Evolutionary conservation across 2,329 filamentous ascomycete species (phyloP).

Genomic region (Fusarium multiceps): DNA sequence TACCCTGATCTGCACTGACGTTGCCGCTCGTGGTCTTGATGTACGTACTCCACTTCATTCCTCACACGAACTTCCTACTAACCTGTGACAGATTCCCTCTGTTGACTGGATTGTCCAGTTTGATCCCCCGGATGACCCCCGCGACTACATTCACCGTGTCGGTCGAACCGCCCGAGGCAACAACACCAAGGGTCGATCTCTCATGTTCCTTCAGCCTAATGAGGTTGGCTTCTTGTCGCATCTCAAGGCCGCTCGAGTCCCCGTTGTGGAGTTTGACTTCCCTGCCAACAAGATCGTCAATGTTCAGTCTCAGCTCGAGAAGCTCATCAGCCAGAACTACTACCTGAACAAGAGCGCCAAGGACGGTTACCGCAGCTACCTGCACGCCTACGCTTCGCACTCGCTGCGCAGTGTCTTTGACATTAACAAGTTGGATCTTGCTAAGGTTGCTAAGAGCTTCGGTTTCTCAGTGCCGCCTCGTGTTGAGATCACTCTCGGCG

Average conservation of each 20-base stretch:
- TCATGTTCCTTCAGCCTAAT: slow-evolving; percentile 92
- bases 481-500: slow-evolving; percentile 85
- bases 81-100: slow-evolving; percentile 74
- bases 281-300: slow-evolving; percentile 92
- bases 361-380: slow-evolving; percentile 86
- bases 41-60: slow-evolving; percentile 56
- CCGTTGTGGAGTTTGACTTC: slow-evolving; percentile 96
- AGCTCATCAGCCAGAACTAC: slow-evolving; percentile 94
- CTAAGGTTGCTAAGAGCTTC: slow-evolving; percentile 86
- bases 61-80: slow-evolving; percentile 4
- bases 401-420: slow-evolving; percentile 72
- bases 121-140: slow-evolving; percentile 90
- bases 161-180: slow-evolving; percentile 91
- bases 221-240: slow-evolving; percentile 94
- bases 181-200: slow-evolving; percentile 83
- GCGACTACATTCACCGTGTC: slow-evolving; percentile 95
- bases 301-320: slow-evolving; percentile 90
- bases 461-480: slow-evolving; percentile 82
- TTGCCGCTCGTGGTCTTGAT: slow-evolving; percentile 93
- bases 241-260: slow-evolving; percentile 90
- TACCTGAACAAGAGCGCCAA: slow-evolving; percentile 90
- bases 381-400: slow-evolving; percentile 92
- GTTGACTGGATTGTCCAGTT: slow-evolving; percentile 98
- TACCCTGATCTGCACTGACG: slow-evolving; percentile 94
- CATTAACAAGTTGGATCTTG: slow-evolving; percentile 83